A percentile compares a stretch with the other conserved stretches of the same genome.
Evolutionary conservation across 345 rosid genomes (phyloP).

Genomic region (Balakata baccata): DNA sequence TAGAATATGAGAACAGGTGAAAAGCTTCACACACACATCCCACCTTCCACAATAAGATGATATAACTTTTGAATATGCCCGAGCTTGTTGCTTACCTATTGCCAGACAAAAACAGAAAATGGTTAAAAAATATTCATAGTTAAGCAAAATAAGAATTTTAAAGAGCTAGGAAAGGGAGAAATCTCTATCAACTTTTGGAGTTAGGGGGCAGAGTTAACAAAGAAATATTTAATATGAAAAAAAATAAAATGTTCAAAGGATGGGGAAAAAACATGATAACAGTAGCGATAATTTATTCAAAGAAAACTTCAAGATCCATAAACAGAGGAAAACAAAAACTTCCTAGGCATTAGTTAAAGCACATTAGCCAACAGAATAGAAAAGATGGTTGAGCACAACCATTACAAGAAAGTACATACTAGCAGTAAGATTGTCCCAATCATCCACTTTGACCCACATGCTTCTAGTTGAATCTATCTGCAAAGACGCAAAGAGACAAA

Average conservation of each 20-base stretch:
- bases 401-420: constrained; percentile 36
- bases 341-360: not conserved
- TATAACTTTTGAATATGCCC: constrained; percentile 74
- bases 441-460: constrained; percentile 66
- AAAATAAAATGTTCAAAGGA: not conserved
- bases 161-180: not conserved
- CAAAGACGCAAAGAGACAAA: constrained; percentile 19
- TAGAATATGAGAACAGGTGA: not conserved
- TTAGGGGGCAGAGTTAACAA: not conserved
- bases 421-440: constrained; percentile 53
- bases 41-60: constrained; percentile 94
- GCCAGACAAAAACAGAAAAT: constrained; percentile 8
- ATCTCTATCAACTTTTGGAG: constrained; percentile 13
- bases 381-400: not conserved
- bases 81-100: constrained; percentile 86
- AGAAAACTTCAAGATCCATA: not conserved
- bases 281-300: not conserved
- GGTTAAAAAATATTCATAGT: not conserved
- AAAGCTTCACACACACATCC: constrained; percentile 20
- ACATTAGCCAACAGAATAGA: not conserved
- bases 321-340: not conserved
- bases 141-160: not conserved
- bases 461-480: constrained; percentile 55
- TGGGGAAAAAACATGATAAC: not conserved
- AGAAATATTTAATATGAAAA: not conserved